Evolutionary conservation across 306 rosid species (phyloP).

Genomic region (Fagus sylvatica): DNA sequence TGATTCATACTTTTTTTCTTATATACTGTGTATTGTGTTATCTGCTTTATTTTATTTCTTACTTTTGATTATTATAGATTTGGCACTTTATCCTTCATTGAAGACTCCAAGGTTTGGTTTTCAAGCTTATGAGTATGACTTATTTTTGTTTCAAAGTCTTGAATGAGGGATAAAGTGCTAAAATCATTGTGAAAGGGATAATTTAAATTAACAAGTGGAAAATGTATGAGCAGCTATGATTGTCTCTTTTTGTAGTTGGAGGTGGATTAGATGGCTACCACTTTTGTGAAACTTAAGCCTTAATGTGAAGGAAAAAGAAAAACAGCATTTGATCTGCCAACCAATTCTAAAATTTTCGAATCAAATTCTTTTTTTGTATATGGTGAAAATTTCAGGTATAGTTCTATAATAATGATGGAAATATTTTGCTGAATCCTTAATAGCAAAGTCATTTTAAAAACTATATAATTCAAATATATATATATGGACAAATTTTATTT

Average conservation of each 20-base stretch:
- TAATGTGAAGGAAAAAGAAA: background rate
- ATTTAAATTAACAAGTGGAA: background rate
- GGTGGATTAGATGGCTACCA: too few species aligned
- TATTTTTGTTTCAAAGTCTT: slow-evolving; percentile 14
- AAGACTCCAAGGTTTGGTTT: slow-evolving; percentile 31
- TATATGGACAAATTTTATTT: too few species aligned
- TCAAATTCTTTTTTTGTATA: too few species aligned
- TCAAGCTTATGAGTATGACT: slow-evolving; percentile 17
- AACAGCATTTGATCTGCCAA: too few species aligned
- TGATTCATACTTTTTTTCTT: slow-evolving; percentile 40
- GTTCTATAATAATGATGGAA: too few species aligned
- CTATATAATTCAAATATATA: too few species aligned
- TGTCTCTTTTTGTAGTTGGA: background rate
- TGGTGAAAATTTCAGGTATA: too few species aligned
- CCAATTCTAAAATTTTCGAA: too few species aligned
- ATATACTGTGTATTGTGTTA: slow-evolving; percentile 7
- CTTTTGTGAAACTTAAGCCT: background rate
- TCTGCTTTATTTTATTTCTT: slow-evolving; percentile 34
- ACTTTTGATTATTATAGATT: slow-evolving; percentile 31
- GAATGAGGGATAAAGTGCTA: slow-evolving; percentile 27
- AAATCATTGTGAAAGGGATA: slow-evolving; percentile 22
- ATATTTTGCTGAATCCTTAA: too few species aligned
- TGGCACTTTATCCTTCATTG: slow-evolving; percentile 42
- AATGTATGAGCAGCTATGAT: background rate
- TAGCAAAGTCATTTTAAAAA: too few species aligned